These are phyloP conservation scores for Cladophialophora immunda DNA, from an alignment of 2,329 filamentous ascomycete genomes.

Conservation along the genomic window DNA sequence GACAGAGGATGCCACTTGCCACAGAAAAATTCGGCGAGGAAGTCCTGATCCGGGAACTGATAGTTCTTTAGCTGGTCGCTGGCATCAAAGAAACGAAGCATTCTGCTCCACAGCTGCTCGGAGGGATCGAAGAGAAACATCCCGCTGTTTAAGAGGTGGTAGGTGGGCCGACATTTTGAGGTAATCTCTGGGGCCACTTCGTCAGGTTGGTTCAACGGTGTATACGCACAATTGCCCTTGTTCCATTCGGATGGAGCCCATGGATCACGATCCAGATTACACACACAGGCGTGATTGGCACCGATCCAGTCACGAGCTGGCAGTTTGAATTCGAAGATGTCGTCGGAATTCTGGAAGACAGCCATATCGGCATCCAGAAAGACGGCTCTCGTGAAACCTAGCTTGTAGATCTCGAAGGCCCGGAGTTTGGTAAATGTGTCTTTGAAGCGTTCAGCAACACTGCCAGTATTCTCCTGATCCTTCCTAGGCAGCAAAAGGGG, in stretches of 20 bases:
- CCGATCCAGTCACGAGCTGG: slow-evolving; percentile 51
- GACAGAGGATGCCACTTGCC: slow-evolving; percentile 54
- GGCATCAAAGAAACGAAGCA: slow-evolving; percentile 51
- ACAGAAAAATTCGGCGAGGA: slow-evolving; percentile 59
- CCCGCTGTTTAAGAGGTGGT: slow-evolving; percentile 59
- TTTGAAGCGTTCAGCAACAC: slow-evolving; percentile 61
- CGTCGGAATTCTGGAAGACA: slow-evolving; percentile 54
- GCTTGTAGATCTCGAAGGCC: slow-evolving; percentile 56
- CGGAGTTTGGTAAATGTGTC: slow-evolving; percentile 66
- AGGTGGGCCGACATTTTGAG: slow-evolving; percentile 45
- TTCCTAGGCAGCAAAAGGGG: slow-evolving; percentile 52
- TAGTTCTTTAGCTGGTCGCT: slow-evolving; percentile 52
- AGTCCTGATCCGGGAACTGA: slow-evolving; percentile 64
- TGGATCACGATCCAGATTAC: slow-evolving; percentile 50
- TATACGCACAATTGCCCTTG: slow-evolving; percentile 58
- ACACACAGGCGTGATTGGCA: slow-evolving; percentile 17
- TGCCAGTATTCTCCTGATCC: slow-evolving; percentile 42
- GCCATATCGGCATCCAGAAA: slow-evolving; percentile 65
- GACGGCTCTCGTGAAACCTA: slow-evolving; percentile 53
- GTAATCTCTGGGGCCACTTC: slow-evolving; percentile 41
- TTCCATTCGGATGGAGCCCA: slow-evolving; percentile 62
- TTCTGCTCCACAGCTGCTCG: slow-evolving; percentile 48
- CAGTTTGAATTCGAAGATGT: slow-evolving; percentile 54
- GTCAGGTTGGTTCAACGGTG: slow-evolving; percentile 36
- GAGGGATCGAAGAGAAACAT: slow-evolving; percentile 57